These are phyloP conservation scores for Vaccinium macrocarpon DNA, from an alignment of 148 eudicot genomes.

Conservation along the genomic window DNA sequence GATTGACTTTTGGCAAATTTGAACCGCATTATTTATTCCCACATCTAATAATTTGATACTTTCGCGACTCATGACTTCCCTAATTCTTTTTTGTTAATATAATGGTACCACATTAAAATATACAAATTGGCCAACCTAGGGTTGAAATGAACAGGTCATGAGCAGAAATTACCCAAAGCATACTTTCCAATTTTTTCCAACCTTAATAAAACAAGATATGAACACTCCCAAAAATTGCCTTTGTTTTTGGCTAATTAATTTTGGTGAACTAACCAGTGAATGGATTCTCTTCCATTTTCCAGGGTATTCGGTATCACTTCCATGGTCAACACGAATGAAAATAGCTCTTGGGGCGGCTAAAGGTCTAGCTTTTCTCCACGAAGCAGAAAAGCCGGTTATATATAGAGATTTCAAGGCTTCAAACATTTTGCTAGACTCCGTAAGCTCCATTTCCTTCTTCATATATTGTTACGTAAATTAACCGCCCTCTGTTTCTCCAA, in stretches of 20 bases:
- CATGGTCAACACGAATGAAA: constrained; percentile 86
- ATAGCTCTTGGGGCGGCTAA: constrained; percentile 94
- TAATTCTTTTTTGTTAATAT: neutral
- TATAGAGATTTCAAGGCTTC: constrained; percentile 94
- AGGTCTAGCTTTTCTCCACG: constrained; percentile 94
- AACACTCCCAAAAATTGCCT: neutral
- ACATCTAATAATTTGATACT: neutral
- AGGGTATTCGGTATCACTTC: constrained; percentile 80
- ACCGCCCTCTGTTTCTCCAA: neutral
- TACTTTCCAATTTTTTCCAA: too few relatives aligned
- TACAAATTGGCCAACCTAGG: neutral
- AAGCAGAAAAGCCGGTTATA: constrained; percentile 69
- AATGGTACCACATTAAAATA: neutral
- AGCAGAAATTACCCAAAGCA: too few relatives aligned
- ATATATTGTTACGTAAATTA: neutral
- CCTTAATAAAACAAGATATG: too few relatives aligned
- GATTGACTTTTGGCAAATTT: constrained; percentile 9
- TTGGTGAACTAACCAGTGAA: neutral
- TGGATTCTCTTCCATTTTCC: constrained; percentile 9
- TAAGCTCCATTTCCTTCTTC: constrained; percentile 30
- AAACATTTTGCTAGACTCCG: constrained; percentile 83
- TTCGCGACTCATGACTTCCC: neutral
- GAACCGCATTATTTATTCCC: constrained; percentile 1
- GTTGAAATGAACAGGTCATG: neutral
- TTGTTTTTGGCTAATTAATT: neutral